Evolutionary conservation across 306 rosid genomes (phyloP).

Genomic region (Pterocarpus santalinus): DNA sequence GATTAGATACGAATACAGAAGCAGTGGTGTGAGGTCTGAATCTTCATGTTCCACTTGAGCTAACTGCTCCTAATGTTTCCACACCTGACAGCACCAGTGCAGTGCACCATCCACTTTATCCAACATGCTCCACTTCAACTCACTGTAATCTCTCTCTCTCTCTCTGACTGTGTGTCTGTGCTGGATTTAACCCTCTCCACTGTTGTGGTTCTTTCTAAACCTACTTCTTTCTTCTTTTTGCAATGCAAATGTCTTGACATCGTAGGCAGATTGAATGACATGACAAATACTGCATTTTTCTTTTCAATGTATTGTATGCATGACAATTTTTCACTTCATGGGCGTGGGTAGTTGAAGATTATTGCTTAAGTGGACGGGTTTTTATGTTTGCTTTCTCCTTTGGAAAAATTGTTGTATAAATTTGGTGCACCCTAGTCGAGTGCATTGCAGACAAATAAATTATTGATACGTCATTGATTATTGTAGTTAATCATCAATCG

Average conservation of each 20-base stretch:
- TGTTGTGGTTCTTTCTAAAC: neutral
- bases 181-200: neutral
- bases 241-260: neutral
- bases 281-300: neutral
- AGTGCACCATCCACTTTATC: neutral
- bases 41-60: neutral
- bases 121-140: slow-evolving; percentile 37
- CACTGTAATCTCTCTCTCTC: slow-evolving; percentile 41
- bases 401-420: neutral
- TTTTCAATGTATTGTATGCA: neutral
- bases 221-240: neutral
- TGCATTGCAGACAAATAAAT: neutral
- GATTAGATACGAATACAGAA: neutral
- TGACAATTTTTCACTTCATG: neutral
- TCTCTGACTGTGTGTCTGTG: neutral
- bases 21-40: neutral
- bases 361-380: neutral
- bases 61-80: neutral
- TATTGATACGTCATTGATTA: neutral
- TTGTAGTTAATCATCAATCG: neutral
- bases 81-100: neutral
- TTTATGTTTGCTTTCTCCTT: slow-evolving; percentile 14
- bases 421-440: neutral
- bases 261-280: neutral
- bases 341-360: neutral